Percentiles rank a stretch among this genome's conserved stretches.
Evolutionary conservation across 495 filamentous ascomycete species (phyloP).

Genomic region (Hyaloscypha variabilis): DNA sequence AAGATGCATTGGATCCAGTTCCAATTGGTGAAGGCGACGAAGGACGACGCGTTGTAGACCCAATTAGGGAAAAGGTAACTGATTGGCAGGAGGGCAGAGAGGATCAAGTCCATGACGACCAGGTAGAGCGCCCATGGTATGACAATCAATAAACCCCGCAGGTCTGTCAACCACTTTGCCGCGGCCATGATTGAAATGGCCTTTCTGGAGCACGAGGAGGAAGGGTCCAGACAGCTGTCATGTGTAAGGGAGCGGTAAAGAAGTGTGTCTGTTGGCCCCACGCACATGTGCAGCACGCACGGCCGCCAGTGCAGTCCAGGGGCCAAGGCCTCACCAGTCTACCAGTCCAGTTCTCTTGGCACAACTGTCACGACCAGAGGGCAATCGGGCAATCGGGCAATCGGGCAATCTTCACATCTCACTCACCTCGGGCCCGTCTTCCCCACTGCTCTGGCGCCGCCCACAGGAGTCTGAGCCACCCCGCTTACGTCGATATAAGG

Average conservation of each 20-base stretch:
- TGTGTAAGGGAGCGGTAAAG: conserved; percentile 14
- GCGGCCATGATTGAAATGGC: conserved; percentile 4
- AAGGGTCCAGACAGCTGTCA: too few species aligned
- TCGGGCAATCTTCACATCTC: too few species aligned
- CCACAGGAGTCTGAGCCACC: not conserved
- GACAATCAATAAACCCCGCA: conserved; percentile 46
- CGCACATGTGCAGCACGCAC: not conserved
- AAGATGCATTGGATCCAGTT: conserved; percentile 55
- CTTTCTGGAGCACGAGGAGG: not conserved
- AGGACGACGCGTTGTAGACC: conserved; percentile 51
- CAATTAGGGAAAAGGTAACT: conserved; percentile 47
- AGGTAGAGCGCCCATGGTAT: conserved; percentile 53
- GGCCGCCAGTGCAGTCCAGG: not conserved
- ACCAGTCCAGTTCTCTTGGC: not conserved
- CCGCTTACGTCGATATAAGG: not conserved
- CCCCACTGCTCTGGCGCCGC: not conserved
- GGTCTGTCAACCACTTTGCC: conserved; percentile 29
- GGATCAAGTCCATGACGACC: conserved; percentile 48
- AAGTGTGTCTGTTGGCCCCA: not conserved
- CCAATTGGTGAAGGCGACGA: conserved; percentile 53
- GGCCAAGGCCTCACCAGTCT: too few species aligned
- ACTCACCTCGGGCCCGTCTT: not conserved
- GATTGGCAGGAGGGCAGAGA: conserved; percentile 54
- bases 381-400: too few species aligned
- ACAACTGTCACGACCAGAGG: too few species aligned